Conservation (phyloP, 306 rosid species). For the Cucumis melo region DNA sequence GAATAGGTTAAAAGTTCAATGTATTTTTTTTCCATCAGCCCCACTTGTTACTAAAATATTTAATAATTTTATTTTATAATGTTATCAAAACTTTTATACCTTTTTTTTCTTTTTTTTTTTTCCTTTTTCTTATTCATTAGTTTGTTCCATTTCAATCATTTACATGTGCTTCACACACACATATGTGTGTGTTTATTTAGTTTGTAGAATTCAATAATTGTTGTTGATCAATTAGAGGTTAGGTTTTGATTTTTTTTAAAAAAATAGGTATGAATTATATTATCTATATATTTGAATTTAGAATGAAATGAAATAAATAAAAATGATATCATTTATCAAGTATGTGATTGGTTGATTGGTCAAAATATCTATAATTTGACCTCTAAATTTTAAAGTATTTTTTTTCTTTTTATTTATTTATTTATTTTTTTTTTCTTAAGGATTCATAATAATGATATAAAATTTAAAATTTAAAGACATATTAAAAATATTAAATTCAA, state of each 20-base stretch:
- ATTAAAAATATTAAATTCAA: too few species aligned
- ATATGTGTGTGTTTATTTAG: neutral
- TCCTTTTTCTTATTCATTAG: neutral
- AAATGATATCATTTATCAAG: neutral
- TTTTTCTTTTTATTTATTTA: too few species aligned
- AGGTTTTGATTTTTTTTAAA: neutral
- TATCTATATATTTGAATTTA: neutral
- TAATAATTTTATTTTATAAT: neutral
- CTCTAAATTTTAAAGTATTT: too few species aligned
- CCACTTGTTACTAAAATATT: neutral
- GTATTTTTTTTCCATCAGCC: neutral
- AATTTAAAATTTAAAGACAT: too few species aligned
- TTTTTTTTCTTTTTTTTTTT: neutral
- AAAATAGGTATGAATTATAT: neutral
- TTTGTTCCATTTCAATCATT: neutral
- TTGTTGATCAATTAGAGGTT: neutral
- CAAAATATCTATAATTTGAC: too few species aligned
- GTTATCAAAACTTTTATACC: neutral
- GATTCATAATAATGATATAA: too few species aligned
- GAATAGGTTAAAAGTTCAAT: constrained; percentile 1
- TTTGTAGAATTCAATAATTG: neutral
- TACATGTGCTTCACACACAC: neutral
- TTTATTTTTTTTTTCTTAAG: too few species aligned
- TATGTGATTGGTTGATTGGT: too few species aligned
- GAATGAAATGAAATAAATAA: neutral